Conservation (phyloP, 306 rosid genomes). For the Quercus berberidifolia region DNA sequence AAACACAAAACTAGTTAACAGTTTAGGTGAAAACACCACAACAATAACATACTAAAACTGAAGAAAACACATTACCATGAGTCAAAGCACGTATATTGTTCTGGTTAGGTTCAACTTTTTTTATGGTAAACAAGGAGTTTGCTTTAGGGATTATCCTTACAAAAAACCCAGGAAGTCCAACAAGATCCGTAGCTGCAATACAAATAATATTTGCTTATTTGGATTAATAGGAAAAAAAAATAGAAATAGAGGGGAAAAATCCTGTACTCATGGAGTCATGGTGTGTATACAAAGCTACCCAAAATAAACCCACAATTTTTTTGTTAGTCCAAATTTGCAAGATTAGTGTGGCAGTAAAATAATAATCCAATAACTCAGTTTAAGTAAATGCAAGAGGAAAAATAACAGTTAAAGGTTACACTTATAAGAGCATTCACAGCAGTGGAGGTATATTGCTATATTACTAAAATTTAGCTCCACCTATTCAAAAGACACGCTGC, state of each 20-base stretch:
- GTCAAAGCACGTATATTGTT: conserved; percentile 58
- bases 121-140: conserved; percentile 44
- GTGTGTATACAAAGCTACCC: no score
- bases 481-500: no score
- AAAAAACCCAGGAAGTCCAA: conserved; percentile 44
- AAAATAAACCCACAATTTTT: no score
- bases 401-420: not conserved
- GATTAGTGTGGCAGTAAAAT: not conserved
- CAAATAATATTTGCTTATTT: not conserved
- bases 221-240: no score
- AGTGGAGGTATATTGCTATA: no score
- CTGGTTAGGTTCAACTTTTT: conserved; percentile 56
- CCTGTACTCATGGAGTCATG: no score
- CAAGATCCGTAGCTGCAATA: conserved; percentile 46
- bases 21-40: conserved; percentile 2
- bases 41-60: conserved; percentile 1
- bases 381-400: not conserved
- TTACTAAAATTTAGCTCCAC: no score
- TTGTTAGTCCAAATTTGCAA: conserved; percentile 10
- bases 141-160: conserved; percentile 71
- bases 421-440: no score
- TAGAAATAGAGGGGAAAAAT: no score
- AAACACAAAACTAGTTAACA: conserved; percentile 20
- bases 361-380: not conserved
- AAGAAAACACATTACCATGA: conserved; percentile 49